These are phyloP conservation scores for Panaeolus papilionaceus DNA, from an alignment of 768 basidiomycete genomes.

Conservation along the genomic window DNA sequence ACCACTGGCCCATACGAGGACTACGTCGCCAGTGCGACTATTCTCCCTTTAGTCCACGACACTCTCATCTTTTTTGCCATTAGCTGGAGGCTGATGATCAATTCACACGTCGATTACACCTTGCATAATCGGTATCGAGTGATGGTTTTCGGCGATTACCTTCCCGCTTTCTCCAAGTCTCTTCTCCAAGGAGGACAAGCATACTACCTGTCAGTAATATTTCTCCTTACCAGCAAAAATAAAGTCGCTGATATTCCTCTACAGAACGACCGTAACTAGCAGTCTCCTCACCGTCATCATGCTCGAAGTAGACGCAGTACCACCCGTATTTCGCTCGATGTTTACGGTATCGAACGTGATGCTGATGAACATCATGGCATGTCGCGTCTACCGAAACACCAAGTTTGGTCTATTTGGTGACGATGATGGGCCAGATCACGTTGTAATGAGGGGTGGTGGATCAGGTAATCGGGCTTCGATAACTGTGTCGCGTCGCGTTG, in stretches of 20 bases:
- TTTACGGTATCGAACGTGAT: neutral
- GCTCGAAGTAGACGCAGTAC: neutral
- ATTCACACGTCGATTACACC: conserved; percentile 17
- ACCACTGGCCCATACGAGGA: conserved; percentile 22
- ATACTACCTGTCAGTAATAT: conserved; percentile 38
- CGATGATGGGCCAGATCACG: neutral
- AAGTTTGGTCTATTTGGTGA: conserved; percentile 18
- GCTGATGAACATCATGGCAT: conserved; percentile 27
- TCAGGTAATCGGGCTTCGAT: neutral
- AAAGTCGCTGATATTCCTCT: neutral
- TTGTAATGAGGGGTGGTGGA: neutral
- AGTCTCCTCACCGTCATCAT: conserved; percentile 19
- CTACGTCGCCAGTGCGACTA: conserved; percentile 23
- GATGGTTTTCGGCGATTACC: conserved; percentile 28
- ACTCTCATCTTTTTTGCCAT: conserved; percentile 38
- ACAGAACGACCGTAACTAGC: conserved; percentile 21
- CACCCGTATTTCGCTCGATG: neutral
- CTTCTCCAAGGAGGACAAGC: conserved; percentile 37
- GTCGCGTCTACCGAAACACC: conserved; percentile 27
- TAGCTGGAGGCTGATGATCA: conserved; percentile 32
- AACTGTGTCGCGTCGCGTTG: neutral
- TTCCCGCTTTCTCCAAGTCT: conserved; percentile 34
- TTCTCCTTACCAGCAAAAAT: neutral
- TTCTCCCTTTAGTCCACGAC: conserved; percentile 33
- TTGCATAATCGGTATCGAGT: conserved; percentile 22